Conservation (phyloP, 371 early-diverging fungal species). For the Neoconidiobolus thromboides region DNA sequence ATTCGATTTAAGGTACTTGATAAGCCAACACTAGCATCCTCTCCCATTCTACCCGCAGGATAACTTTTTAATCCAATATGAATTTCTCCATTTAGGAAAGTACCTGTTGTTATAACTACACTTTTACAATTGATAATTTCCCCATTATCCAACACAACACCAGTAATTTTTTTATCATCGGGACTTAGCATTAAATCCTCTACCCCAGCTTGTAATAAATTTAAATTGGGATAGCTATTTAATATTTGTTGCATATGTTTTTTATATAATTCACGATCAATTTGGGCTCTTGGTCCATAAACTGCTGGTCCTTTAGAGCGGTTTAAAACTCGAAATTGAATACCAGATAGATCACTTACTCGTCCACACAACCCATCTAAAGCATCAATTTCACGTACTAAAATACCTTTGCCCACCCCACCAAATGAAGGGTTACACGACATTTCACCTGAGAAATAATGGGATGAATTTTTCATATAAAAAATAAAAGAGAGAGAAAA, state of each 20-base stretch:
- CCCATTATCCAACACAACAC: conserved; percentile 25
- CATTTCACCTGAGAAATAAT: conserved; percentile 45
- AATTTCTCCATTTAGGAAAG: conserved; percentile 70
- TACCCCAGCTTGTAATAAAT: conserved; percentile 47
- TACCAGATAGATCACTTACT: conserved; percentile 60
- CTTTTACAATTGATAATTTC: conserved; percentile 43
- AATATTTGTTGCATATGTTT: conserved; percentile 44
- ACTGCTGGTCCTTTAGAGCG: conserved; percentile 75
- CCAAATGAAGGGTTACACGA: conserved; percentile 80
- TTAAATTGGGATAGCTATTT: conserved; percentile 42
- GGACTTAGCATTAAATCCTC: conserved; percentile 42
- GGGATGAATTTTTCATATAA: not conserved
- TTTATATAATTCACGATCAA: conserved; percentile 63
- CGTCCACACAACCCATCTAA: conserved; percentile 66
- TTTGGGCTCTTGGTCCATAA: conserved; percentile 70
- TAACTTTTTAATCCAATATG: conserved; percentile 52
- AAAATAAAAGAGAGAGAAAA: not conserved
- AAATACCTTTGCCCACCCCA: conserved; percentile 67
- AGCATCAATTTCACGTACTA: conserved; percentile 68
- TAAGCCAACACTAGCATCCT: conserved; percentile 52
- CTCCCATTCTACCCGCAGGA: conserved; percentile 61
- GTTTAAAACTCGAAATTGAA: conserved; percentile 71
- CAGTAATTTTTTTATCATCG: conserved; percentile 7
- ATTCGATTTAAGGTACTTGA: conserved; percentile 51
- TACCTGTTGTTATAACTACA: conserved; percentile 69